Base-by-base conservation (phyloP, 2,329 filamentous ascomycete genomes). In the Epichloe scottii region DNA sequence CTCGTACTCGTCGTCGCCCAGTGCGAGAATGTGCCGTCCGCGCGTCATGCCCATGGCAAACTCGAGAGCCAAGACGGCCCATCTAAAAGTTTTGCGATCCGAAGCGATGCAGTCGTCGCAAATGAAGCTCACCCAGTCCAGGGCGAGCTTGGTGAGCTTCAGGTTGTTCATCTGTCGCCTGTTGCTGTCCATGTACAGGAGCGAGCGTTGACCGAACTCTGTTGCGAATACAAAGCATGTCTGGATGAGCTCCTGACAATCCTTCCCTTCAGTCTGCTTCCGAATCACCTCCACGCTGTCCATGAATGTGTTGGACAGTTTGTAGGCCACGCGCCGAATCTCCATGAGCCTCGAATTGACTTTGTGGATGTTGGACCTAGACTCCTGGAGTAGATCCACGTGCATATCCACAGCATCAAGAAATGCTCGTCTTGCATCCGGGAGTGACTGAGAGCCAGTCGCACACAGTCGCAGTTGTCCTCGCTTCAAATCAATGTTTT, bases 191-290 rank as follows among this genome's bases (percentile, higher is more conserved):
- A 98, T 93, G 71, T 95, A 94, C 19, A 93, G 81, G 47, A 95
- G 79, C 2, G 91, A 96, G 56, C 93, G 85, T 65, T 96, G 91
- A 43, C 93, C 93, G 58, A 98, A 98, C 65, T 98, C 93, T 0
- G 93, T 97, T n/a, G 93, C 93, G 62, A 97, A 98, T 40, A 94
- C 87, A 66, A 97, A 98, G 68, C 91, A 98, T 5, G 89, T 95
- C 67, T 98, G 93, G 56, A 98, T 93, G 33, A 98, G 79, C 62
- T 98, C 93, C 60, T 95, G 89, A 64, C 91, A 95, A 57, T 93
- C 85, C 56, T 91, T 79, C 8, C 85, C 87, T 52, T 79, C 77
- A 1, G 89, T 89, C 67, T 98, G 91, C 58, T 82, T 83, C 56
- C 89, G 80, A 56, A 98, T 93, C 55, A 88, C 89, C 64, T 95